Base-by-base conservation (phyloP, 2,329 filamentous ascomycete genomes). In the Stachybotrys elegans region DNA sequence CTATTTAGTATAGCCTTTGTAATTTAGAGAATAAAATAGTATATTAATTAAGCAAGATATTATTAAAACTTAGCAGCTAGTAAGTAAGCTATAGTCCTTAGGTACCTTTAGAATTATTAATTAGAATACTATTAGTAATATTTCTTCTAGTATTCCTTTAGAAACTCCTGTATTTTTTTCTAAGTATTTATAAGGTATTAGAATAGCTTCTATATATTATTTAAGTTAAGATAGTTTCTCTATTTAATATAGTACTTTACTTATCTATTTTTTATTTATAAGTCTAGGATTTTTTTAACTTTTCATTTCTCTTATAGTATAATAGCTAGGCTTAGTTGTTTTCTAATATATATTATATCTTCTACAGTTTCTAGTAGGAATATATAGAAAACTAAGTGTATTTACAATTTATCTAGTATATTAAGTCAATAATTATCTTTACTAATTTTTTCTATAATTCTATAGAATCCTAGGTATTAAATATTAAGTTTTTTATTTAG, bases 121-220 rank as follows among this genome's bases (percentile, higher is more conserved):
- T 34, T 13, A 29, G 22, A 22, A 21, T 39, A 40, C 4, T 22
- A 22, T 38, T 38, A 31, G 4, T 39, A 13, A 35, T 19, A 38
- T 25, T 49, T 22, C 14, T 46, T 34, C 19, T 43, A 45, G n/a
- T 34, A 48, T 21, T 46, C 29, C 16, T 32, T 32, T 21, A 47
- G 19, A 31, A 43, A 22, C 3, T 36, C n/a, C n/a, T n/a, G n/a
- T n/a, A n/a, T n/a, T n/a, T n/a, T n/a, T n/a, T 29, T n/a, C 34
- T 40, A 45, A 23, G 25, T 42, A 20, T 48, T 45, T 21, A 20
- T 43, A 34, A 52, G 29, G 22, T 53, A 39, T 46, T 52, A 45
- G 32, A 40, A 4, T 23, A 22, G 32, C 47, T 57, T 20, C 23
- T 49, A 57, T 47, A 43, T 53, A 44, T 54, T 53, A 46, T 55